These are phyloP conservation scores for Diaporthe sp. DNA, from an alignment of 2,329 filamentous ascomycete species.

Conservation along the genomic window DNA sequence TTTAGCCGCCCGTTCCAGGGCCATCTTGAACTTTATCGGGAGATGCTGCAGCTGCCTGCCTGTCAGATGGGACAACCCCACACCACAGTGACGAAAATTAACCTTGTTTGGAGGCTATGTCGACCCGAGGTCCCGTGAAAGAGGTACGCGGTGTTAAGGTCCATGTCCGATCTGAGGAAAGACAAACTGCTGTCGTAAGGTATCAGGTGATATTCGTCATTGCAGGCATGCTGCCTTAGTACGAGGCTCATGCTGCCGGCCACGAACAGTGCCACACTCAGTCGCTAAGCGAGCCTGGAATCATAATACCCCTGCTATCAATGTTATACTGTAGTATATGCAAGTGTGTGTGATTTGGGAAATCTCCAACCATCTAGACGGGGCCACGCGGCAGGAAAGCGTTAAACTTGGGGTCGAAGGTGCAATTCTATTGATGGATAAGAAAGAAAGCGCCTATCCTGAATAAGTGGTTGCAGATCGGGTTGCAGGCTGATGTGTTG, in stretches of 20 bases:
- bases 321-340: background rate
- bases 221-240: background rate
- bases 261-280: background rate
- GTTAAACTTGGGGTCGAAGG: background rate
- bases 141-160: constrained; percentile 2
- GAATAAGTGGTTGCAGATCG: constrained; percentile 32
- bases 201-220: constrained; percentile 16
- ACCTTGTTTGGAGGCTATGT: background rate
- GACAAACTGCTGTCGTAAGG: background rate
- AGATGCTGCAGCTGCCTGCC: constrained; percentile 30
- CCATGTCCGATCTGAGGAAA: background rate
- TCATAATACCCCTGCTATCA: background rate
- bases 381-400: constrained; percentile 8
- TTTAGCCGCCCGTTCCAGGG: constrained; percentile 4
- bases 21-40: constrained; percentile 28
- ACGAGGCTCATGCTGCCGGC: constrained; percentile 11
- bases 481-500: constrained; percentile 33
- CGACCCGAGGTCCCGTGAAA: constrained; percentile 9
- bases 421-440: constrained; percentile 2
- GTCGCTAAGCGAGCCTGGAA: constrained; percentile 8
- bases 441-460: constrained; percentile 7
- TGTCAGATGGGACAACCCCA: constrained; percentile 24
- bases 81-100: background rate
- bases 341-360: constrained; percentile 19
- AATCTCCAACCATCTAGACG: background rate